Evolutionary conservation across 2,329 filamentous ascomycete species (phyloP), one percentile per base, ranked within the genome.

Genomic region (Scedosporium aurantiacum): DNA sequence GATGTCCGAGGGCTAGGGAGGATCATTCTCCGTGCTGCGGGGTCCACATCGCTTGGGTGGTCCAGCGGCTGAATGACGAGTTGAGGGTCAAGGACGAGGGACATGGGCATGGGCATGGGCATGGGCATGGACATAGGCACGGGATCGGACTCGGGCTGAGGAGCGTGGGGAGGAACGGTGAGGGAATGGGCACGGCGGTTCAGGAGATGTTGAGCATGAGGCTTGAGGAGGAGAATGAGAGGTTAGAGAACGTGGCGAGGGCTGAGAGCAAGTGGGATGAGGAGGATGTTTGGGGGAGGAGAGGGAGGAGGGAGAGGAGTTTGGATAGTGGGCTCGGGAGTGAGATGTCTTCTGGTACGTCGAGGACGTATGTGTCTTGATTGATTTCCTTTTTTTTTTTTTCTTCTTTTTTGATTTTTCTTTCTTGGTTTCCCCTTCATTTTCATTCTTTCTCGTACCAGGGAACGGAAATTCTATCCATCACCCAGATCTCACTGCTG

Each of bases 141-240:
- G 45, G 45, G 45, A 12, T 23, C 16, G 52, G n/a, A 14, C 21
- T 23, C 12, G 25, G 52, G 50, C 32, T 40, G 50, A 18, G 12
- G 52, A 6, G n/a, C 14, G 8, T 27, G n/a, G 21, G 7, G 55
- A 7, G 25, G n/a, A 32, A 50, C 18, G 23, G 28, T n/a, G 16
- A 18, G 18, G 27, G 32, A 1, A 60, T 60, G n/a, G 25, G 41
- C 21, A 62, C 61, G 27, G 61, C 55, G 25, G 52, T 61, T 21
- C 64, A 66, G 61, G 65, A 66, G 61, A 58, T 59, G 57, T 43
- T 66, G 14, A 60, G 59, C 4, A 56, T 25, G 57, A 56, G 65
- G 50, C 43, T 66, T 5, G 45, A 32, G 3, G 59, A 64, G 32
- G 65, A 66, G 60, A 56, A 57, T 25, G 57, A 60, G 12, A 47